phyloP scores from a whole-genome alignment of 192 early-diverging fungal species.

The Phlyctochytrium arcticum region DNA sequence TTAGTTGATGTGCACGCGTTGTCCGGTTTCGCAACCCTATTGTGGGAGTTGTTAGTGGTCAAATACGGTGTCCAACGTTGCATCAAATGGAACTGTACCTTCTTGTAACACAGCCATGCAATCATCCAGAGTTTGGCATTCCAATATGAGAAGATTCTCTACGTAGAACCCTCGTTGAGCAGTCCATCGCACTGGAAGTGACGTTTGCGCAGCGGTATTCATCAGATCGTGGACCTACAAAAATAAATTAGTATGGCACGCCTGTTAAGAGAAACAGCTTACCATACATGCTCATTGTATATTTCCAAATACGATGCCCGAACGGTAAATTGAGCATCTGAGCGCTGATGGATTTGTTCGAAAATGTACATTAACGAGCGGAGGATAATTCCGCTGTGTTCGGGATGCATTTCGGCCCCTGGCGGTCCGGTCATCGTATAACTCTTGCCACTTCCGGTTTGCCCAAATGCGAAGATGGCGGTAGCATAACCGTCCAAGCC shows the following conservation, averaged over 20 bases:
- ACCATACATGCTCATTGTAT: slow-evolving; percentile 50
- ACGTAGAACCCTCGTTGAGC: slow-evolving; percentile 49
- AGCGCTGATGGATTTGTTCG: slow-evolving; percentile 13
- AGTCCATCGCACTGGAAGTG: slow-evolving; percentile 44
- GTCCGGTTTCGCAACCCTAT: slow-evolving; percentile 51
- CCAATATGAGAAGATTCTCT: slow-evolving; percentile 49
- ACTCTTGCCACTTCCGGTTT: slow-evolving; percentile 55
- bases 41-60: neutral
- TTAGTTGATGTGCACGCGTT: slow-evolving; percentile 49
- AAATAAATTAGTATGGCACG: neutral
- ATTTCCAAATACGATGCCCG: slow-evolving; percentile 51
- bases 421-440: slow-evolving; percentile 55
- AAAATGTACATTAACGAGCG: slow-evolving; percentile 43
- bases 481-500: slow-evolving; percentile 51
- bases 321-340: slow-evolving; percentile 7
- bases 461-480: slow-evolving; percentile 56
- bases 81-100: slow-evolving; percentile 21
- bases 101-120: slow-evolving; percentile 53
- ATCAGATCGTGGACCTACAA: slow-evolving; percentile 47
- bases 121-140: slow-evolving; percentile 48
- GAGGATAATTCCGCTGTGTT: slow-evolving; percentile 37
- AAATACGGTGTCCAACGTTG: neutral
- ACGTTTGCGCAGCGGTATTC: slow-evolving; percentile 21
- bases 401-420: slow-evolving; percentile 8
- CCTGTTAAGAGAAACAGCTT: neutral